Evolutionary conservation across 208 protist species (phyloP), one percentile per base, ranked within the genome.

Genomic region (Leishmania mexicana): DNA sequence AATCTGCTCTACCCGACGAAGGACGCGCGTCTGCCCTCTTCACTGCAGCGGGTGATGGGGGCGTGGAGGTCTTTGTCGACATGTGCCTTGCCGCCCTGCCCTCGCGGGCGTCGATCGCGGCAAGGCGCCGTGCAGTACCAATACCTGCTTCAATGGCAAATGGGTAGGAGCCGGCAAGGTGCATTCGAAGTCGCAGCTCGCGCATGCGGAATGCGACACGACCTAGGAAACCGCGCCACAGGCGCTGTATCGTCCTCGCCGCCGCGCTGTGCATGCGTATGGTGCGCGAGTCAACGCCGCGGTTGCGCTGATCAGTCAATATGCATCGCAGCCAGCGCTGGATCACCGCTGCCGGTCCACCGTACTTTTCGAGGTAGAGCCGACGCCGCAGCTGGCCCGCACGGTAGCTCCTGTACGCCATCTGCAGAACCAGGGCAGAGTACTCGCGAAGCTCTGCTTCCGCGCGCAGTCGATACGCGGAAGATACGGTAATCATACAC

Each of bases 381-480:
- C n/a, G 42, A 6, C 53, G 62, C 45, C 49, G 78, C 17, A 15
- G 38, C 10, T 64, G 78, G 10, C 89, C 86, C 10, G 92, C 90
- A 42, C 62, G 54, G 57, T 76, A 42, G 51, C 84, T 73, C 19
- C 92, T 91, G 47, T 86, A 84, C 42, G 81, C 81, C 17, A 84
- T 71, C 79, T 96, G 93, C 74, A 97, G 85, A 2, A 94, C 88
- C 64, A 94, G 67, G 31, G 90, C 93, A 1, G 93, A 87, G 81
- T 94, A 95, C 35, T 89, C 88, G n/a, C 78, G 83, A 19, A 72
- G 75, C 73, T 94, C 86, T 2, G 40, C 76, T 13, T 89, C 87
- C 13, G 68, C 62, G 13, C 79, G 64, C 24, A 45, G 79, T 8
- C 7, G 72, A 8, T 79, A 3, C 3, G 10, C 62, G 0, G 38